Percentiles rank a stretch among this genome's conserved stretches.
phyloP scores from a whole-genome alignment of 1,139 yeast genomes.

The Tardiomyces blankii region DNA sequence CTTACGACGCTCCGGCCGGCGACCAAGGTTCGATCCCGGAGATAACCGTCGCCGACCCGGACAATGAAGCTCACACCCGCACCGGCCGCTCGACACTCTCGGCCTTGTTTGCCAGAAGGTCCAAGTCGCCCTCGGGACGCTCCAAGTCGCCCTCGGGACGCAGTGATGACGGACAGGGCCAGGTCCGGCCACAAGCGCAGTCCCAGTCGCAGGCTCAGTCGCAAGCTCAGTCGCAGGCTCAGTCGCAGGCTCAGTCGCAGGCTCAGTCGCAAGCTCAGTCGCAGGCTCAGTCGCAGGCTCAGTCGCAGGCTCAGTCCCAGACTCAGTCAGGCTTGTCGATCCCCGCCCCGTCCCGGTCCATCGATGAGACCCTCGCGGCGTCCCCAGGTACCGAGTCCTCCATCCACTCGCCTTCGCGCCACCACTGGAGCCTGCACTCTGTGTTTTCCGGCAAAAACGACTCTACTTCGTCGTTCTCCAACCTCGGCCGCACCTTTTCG shows the following conservation, averaged over 20 bases:
- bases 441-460: not conserved
- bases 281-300: not conserved
- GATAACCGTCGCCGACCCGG: not conserved
- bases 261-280: not conserved
- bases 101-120: slow-evolving; percentile 8
- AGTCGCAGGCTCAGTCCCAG: not conserved
- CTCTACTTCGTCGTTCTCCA: not conserved
- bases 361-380: slow-evolving; percentile 15
- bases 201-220: not conserved
- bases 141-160: slow-evolving; percentile 8
- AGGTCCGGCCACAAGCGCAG: too few species aligned
- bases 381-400: slow-evolving; percentile 5
- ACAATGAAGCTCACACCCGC: not conserved
- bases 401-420: not conserved
- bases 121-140: slow-evolving; percentile 8
- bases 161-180: not conserved
- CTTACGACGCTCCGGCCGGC: not conserved
- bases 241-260: not conserved
- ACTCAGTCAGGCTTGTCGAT: not conserved
- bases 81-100: slow-evolving; percentile 1
- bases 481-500: not conserved
- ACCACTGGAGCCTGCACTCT: not conserved
- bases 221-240: not conserved
- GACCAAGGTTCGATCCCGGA: not conserved
- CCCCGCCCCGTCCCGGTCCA: slow-evolving; percentile 7